Evolutionary conservation across 2,329 filamentous ascomycete species (phyloP), one percentile per base, ranked within the genome.

Genomic region (Emydomyces testavorans): DNA sequence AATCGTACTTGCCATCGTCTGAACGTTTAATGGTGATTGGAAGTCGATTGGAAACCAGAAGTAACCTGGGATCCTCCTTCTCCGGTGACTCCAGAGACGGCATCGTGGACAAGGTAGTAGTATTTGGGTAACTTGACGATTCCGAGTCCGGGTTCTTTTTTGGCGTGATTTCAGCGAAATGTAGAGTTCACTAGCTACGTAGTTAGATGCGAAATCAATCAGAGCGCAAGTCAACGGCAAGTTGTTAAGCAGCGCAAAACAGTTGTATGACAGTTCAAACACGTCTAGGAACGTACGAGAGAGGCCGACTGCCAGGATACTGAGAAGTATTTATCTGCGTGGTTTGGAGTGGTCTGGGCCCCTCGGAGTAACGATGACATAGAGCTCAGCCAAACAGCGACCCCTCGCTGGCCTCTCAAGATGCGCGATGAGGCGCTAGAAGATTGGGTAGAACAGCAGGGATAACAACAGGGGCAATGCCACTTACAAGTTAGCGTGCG

Each of bases 1-100:
- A 94, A 61, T 82, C 78, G 71, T 94, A 98, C 65, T 83, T 83
- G 60, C 87, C 89, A 73, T 94, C 86, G 45, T 92, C 86, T 46
- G 83, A 83, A 56, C 86, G 83, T 71, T 95, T 95, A 71, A 96
- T 94, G 54, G 90, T 96, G 65, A 96, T 93, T 50, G 92, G 90
- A 35, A 96, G 76, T 47, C 92, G 85, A 65, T 98, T 98, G 29
- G 90, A 95, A 58, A 95, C 82, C 40, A 96, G 80, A 44, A 95
- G 77, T 46, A 95, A 75, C 41, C 78, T 63, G 16, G 66, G 61
- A 51, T 66, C 65, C 44, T 62, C 65, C 44, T 55, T 49, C 7
- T 56, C 50, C 44, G 58, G 52, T 47, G 57, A 57, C 49, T 68
- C 63, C 41, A 60, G 50, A 20, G 60, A 58, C 46, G 64, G 59